These are phyloP conservation scores for Fusarium mundagurra DNA, from an alignment of 2,329 filamentous ascomycete genomes.

Conservation along the genomic window DNA sequence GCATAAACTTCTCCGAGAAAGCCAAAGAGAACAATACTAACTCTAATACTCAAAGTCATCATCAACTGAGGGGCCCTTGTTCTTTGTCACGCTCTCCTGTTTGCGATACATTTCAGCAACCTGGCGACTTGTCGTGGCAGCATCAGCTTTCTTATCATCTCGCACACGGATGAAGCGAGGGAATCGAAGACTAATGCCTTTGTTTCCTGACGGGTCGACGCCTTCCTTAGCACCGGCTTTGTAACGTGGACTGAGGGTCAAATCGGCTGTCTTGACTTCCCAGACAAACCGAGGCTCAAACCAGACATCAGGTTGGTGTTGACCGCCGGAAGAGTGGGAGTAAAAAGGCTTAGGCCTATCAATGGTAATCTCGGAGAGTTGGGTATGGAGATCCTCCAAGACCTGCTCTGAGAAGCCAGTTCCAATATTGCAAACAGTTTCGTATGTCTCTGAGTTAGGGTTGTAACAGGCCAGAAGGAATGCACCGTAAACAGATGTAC, in stretches of 20 bases:
- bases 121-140: constrained; percentile 84
- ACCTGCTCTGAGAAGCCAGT: constrained; percentile 96
- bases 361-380: constrained; percentile 81
- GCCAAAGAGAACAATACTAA: not conserved
- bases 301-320: constrained; percentile 98
- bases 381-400: constrained; percentile 84
- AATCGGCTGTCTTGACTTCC: constrained; percentile 97
- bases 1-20: not conserved
- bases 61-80: constrained; percentile 86
- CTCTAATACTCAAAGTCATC: constrained; percentile 95
- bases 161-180: constrained; percentile 90
- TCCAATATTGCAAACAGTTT: constrained; percentile 98
- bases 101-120: constrained; percentile 97
- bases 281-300: constrained; percentile 94
- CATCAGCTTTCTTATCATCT: constrained; percentile 95
- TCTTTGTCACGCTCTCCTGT: constrained; percentile 90
- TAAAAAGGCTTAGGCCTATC: constrained; percentile 96
- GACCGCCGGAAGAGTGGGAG: constrained; percentile 80
- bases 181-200: constrained; percentile 89
- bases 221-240: constrained; percentile 89
- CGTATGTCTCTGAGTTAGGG: constrained; percentile 79
- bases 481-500: constrained; percentile 93
- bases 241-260: constrained; percentile 92
- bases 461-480: constrained; percentile 98
- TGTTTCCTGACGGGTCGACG: constrained; percentile 74